These are phyloP conservation scores for Brettanomyces nanus DNA, from an alignment of 805 yeast species.

Conservation along the genomic window DNA sequence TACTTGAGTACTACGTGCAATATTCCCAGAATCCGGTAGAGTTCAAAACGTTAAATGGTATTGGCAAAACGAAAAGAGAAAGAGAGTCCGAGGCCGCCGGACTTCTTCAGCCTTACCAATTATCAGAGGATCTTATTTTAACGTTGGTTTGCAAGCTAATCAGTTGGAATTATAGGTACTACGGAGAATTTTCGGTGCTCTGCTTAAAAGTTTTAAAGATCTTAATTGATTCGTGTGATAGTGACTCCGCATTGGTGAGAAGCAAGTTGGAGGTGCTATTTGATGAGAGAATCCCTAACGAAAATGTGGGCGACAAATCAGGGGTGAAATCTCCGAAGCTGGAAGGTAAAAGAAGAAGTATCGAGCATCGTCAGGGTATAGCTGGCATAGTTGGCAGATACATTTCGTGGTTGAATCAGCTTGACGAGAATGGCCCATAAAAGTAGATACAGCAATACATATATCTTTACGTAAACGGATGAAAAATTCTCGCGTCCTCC, in stretches of 20 bases:
- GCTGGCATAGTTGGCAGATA: conserved; percentile 20
- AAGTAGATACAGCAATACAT: no score
- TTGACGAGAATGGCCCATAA: conserved; percentile 6
- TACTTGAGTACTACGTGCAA: conserved; percentile 37
- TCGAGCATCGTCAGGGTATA: conserved; percentile 5
- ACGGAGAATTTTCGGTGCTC: conserved; percentile 42
- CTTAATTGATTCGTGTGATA: conserved; percentile 27
- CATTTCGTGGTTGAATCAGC: conserved; percentile 25
- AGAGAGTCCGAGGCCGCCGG: conserved; percentile 14
- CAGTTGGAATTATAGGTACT: conserved; percentile 61
- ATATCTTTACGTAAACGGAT: no score
- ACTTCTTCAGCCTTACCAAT: conserved; percentile 11
- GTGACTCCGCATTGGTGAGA: conserved; percentile 29
- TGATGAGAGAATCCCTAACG: conserved; percentile 7
- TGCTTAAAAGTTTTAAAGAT: conserved; percentile 34
- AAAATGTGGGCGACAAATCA: not conserved
- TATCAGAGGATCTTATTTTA: conserved; percentile 31
- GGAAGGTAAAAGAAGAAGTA: conserved; percentile 10
- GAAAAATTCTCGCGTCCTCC: no score
- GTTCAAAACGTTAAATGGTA: conserved; percentile 9
- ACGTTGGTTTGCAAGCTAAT: conserved; percentile 39
- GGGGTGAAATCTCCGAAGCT: not conserved
- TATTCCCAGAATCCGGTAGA: conserved; percentile 14
- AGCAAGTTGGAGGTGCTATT: conserved; percentile 33
- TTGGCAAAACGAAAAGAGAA: not conserved